Conservation (phyloP, 2,329 filamentous ascomycete genomes). For the Penicillium paneum region DNA sequence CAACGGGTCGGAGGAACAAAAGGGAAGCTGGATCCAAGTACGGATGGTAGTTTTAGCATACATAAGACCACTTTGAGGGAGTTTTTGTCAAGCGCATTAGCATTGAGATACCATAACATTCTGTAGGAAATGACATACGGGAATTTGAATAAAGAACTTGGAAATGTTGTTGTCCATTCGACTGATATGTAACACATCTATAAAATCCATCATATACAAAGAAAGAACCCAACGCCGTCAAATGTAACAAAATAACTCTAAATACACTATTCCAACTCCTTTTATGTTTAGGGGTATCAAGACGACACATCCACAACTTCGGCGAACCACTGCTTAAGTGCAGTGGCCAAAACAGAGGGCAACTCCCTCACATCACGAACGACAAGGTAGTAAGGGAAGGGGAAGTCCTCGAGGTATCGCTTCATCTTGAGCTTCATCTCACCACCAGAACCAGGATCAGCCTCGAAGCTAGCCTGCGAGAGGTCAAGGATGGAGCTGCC, state of each 20-base stretch:
- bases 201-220: conserved; percentile 17
- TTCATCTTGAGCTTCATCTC: conserved; percentile 72
- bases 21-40: conserved; percentile 79
- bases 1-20: conserved; percentile 72
- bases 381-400: conserved; percentile 94
- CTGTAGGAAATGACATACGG: neutral
- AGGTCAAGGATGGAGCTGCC: conserved; percentile 71
- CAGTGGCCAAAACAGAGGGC: conserved; percentile 78
- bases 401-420: conserved; percentile 91
- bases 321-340: conserved; percentile 94
- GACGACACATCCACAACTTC: conserved; percentile 55
- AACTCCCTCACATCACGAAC: conserved; percentile 89
- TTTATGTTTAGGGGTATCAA: conserved; percentile 18
- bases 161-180: conserved; percentile 3
- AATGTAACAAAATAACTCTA: conserved; percentile 21
- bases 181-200: conserved; percentile 1
- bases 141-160: neutral
- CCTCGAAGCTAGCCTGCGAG: conserved; percentile 78
- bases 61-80: neutral
- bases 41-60: conserved; percentile 61
- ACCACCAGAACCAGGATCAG: conserved; percentile 57
- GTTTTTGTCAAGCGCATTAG: conserved; percentile 7
- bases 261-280: conserved; percentile 14
- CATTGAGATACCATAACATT: conserved; percentile 14
- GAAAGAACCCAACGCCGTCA: conserved; percentile 9